phyloP scores from a whole-genome alignment of 805 yeast genomes.

The Candida ficus region DNA sequence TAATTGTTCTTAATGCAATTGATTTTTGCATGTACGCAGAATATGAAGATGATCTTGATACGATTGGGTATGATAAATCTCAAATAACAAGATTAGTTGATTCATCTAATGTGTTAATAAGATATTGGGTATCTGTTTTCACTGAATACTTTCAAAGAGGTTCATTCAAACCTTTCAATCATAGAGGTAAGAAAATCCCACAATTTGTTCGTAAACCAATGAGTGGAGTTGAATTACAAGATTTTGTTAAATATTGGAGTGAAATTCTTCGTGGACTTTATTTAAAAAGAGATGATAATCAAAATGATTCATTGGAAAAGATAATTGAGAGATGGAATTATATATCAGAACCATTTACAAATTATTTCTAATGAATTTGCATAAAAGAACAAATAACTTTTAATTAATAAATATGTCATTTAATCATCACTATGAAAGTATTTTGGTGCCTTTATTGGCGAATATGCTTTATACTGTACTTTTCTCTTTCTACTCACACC shows the following conservation, averaged over 20 bases:
- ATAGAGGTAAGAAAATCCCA: constrained; percentile 26
- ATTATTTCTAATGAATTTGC: background rate
- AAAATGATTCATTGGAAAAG: constrained; percentile 28
- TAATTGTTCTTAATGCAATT: constrained; percentile 39
- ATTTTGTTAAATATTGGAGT: constrained; percentile 50
- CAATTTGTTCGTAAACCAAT: constrained; percentile 25
- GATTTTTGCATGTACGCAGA: constrained; percentile 46
- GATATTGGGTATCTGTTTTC: constrained; percentile 57
- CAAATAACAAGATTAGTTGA: constrained; percentile 33
- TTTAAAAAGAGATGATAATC: constrained; percentile 27
- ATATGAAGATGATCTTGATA: constrained; percentile 50
- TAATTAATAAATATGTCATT: background rate
- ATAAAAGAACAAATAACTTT: no score
- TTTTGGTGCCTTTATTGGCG: constrained; percentile 24
- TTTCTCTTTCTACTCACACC: constrained; percentile 23
- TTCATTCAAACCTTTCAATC: constrained; percentile 17
- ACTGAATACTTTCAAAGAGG: constrained; percentile 36
- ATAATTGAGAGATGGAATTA: constrained; percentile 32
- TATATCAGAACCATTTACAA: constrained; percentile 3
- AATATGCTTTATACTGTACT: constrained; percentile 13
- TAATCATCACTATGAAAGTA: constrained; percentile 14
- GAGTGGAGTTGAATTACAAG: constrained; percentile 24
- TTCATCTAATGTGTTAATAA: constrained; percentile 36
- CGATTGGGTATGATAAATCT: constrained; percentile 43
- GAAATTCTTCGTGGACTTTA: constrained; percentile 40